Evolutionary conservation across 352 stramenopile genomes (phyloP), one percentile per base, ranked within the genome.

Genomic region (Globisporangium paroecandrum): DNA sequence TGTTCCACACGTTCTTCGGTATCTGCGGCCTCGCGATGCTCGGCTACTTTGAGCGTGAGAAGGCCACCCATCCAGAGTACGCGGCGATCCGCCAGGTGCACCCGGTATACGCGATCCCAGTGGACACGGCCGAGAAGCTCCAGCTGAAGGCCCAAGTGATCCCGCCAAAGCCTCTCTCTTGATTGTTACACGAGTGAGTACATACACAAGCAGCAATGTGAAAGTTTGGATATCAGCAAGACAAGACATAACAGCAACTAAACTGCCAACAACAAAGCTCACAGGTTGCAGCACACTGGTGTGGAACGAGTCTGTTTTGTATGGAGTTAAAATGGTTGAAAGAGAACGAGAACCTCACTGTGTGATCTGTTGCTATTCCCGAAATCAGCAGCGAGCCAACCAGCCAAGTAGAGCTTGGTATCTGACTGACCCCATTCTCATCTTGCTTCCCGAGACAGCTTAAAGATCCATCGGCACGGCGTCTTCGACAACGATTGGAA

Each of bases 1-100:
- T 99, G 25, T 99, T 99, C 77, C 97, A 99, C 77, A 99, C 97
- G 2, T 99, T 99, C 77, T 99, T 99, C 74, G 97, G 97, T 27
- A 95, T 99, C 73, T 91, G 87, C 51, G 97, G 97, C 29, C 78
- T 99, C 5, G 93, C 81, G 36, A 93, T 99, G 76, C 89, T 99
- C 22, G 93, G 93, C 7, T 95, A 97, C 73, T 98, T 98, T 72
- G 77, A 92, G n/a, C 74, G 77, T 22, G 86, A 90, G 60, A 78
- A 86, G 68, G 72, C 70, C 3, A 55, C 58, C 1, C 77, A 90
- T 53, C 77, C 81, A 0, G 77, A 91, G 56, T 89, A 89, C 61
- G 76, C 73, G 54, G 68, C 60, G 29, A 97, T 97, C 70, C 81
- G 91, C 58, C 76, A 90, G 49, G 96, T 99, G 62, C 94, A 99